phyloP scores from a whole-genome alignment of 495 filamentous ascomycete genomes.

The Aspergillus leporis region DNA sequence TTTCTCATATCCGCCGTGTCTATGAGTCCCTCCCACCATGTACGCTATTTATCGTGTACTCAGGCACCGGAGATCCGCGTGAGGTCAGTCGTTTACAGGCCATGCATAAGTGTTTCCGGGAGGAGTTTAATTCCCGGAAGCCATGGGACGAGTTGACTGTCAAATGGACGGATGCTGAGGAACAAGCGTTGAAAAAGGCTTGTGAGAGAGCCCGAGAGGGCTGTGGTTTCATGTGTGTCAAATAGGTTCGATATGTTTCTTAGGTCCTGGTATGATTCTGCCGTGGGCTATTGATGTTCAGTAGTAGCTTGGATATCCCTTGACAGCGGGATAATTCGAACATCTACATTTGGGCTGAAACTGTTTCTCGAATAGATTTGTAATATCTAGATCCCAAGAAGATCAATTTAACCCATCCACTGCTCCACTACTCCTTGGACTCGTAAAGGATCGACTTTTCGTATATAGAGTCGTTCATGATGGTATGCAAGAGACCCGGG shows the following conservation, averaged over 20 bases:
- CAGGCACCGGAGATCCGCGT: slow-evolving; percentile 83
- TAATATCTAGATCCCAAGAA: neutral
- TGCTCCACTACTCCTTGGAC: neutral
- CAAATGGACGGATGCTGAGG: slow-evolving; percentile 88
- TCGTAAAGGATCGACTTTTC: slow-evolving; percentile 1
- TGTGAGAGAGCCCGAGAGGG: slow-evolving; percentile 70
- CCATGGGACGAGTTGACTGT: slow-evolving; percentile 88
- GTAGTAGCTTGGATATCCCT: neutral
- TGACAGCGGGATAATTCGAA: neutral
- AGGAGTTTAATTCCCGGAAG: slow-evolving; percentile 69
- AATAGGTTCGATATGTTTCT: slow-evolving; percentile 42
- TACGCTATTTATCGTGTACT: slow-evolving; percentile 86
- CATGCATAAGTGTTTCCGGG: slow-evolving; percentile 70
- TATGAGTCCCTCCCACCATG: slow-evolving; percentile 76
- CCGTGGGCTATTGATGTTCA: neutral
- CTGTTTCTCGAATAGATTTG: neutral
- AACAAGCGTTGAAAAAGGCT: slow-evolving; percentile 73
- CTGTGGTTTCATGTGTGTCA: slow-evolving; percentile 80
- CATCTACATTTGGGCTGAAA: neutral
- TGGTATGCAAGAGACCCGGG: neutral
- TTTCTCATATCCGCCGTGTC: slow-evolving; percentile 63
- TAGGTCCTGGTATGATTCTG: neutral
- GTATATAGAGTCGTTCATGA: neutral
- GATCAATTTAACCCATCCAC: neutral
- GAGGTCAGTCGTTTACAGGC: slow-evolving; percentile 72